phyloP scores from a whole-genome alignment of 2,329 filamentous ascomycete species.

The Madurella mycetomatis region DNA sequence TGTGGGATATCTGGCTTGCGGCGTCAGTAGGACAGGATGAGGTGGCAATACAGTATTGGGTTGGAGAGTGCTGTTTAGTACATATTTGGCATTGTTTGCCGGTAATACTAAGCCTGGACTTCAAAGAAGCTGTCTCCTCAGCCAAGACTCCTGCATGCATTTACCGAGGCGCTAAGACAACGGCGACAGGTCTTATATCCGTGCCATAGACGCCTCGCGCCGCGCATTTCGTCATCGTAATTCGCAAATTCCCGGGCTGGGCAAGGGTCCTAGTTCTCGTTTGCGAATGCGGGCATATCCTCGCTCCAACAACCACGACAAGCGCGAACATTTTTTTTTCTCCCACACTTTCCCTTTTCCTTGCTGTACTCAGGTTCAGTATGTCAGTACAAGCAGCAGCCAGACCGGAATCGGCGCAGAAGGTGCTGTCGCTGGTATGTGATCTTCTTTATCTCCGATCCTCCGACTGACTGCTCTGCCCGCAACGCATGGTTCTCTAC shows the following conservation, averaged over 20 bases:
- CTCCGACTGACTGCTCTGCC: neutral
- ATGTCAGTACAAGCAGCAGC: conserved; percentile 31
- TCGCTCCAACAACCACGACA: too few species aligned
- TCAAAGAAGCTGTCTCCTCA: too few species aligned
- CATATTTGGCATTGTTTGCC: too few species aligned
- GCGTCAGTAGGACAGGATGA: too few species aligned
- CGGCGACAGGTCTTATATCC: neutral
- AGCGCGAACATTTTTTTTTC: too few species aligned
- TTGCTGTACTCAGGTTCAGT: too few species aligned
- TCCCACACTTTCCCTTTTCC: too few species aligned
- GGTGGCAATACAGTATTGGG: too few species aligned
- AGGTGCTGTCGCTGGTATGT: conserved; percentile 44
- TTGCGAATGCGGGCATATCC: too few species aligned
- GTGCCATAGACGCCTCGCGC: neutral
- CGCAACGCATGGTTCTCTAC: neutral
- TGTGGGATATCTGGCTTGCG: neutral
- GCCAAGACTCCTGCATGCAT: neutral
- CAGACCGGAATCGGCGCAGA: conserved; percentile 53
- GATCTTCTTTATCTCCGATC: neutral
- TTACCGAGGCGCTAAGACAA: neutral
- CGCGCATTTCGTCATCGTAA: conserved; percentile 8
- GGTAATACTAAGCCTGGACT: too few species aligned
- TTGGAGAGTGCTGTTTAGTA: too few species aligned
- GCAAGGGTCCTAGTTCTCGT: neutral
- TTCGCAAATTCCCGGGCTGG: neutral